Conservation (phyloP, 768 basidiomycete genomes). For the Bullera alba region DNA sequence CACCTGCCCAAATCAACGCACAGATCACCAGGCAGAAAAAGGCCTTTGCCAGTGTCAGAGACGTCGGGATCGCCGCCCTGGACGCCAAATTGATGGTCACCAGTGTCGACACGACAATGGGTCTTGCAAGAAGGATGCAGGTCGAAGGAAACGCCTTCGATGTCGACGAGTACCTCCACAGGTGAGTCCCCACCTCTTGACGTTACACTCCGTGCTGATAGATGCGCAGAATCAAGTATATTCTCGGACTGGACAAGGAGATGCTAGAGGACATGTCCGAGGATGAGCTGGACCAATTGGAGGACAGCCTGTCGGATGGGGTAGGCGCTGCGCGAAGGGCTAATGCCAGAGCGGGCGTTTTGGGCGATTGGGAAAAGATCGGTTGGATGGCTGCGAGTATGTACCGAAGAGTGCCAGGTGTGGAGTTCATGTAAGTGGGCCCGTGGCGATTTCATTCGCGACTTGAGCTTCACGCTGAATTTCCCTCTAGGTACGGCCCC, state of each 20-base stretch:
- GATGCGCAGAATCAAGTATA: constrained; percentile 19
- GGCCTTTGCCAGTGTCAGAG: constrained; percentile 48
- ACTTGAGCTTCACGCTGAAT: not conserved
- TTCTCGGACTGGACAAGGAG: constrained; percentile 21
- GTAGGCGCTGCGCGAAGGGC: constrained; percentile 44
- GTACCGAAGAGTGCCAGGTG: constrained; percentile 67
- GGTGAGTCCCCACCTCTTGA: constrained; percentile 33
- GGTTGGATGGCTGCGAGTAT: constrained; percentile 76
- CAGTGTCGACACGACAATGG: constrained; percentile 69
- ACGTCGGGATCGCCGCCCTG: constrained; percentile 79
- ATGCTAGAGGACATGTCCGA: constrained; percentile 34
- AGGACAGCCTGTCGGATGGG: not conserved
- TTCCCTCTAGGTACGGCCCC: constrained; percentile 70
- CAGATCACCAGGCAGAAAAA: constrained; percentile 8
- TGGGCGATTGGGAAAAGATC: constrained; percentile 70
- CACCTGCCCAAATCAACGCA: constrained; percentile 8
- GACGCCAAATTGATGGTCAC: constrained; percentile 76
- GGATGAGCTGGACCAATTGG: constrained; percentile 36
- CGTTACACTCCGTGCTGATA: not conserved
- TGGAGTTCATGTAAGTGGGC: constrained; percentile 75
- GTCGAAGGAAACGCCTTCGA: constrained; percentile 84
- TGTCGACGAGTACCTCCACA: constrained; percentile 71
- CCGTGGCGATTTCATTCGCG: not conserved
- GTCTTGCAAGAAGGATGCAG: constrained; percentile 86
- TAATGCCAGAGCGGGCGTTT: constrained; percentile 32